Percentiles rank a stretch among this genome's conserved stretches.
Conservation (phyloP, 2,329 filamentous ascomycete species). For the Aureobasidium zeae region DNA sequence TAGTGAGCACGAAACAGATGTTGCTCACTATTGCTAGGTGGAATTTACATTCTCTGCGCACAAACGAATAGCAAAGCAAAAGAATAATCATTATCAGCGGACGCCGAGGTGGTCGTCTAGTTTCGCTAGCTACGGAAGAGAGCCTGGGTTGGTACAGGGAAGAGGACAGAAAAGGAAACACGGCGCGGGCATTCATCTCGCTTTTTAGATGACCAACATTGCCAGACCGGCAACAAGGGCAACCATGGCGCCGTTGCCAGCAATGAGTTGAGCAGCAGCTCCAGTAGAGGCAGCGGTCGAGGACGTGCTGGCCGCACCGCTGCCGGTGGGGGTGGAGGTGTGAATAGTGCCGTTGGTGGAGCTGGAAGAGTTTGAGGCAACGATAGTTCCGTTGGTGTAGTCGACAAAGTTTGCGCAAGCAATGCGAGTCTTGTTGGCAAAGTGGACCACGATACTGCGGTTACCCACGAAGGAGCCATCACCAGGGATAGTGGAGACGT, state of each 20-base stretch:
- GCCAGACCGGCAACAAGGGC: background rate
- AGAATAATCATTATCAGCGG: too few relatives aligned
- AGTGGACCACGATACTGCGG: slow-evolving; percentile 47
- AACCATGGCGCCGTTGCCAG: background rate
- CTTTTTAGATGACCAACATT: slow-evolving; percentile 1
- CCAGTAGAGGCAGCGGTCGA: slow-evolving; percentile 8
- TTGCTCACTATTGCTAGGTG: too few relatives aligned
- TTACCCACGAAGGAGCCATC: slow-evolving; percentile 44
- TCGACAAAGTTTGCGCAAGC: slow-evolving; percentile 37
- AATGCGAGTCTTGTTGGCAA: slow-evolving; percentile 44
- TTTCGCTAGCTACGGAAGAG: too few relatives aligned
- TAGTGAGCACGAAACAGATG: too few relatives aligned
- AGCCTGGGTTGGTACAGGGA: too few relatives aligned
- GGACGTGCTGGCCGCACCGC: slow-evolving; percentile 13
- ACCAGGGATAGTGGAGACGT: slow-evolving; percentile 36
- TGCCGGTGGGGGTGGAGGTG: slow-evolving; percentile 16
- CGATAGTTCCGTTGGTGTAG: slow-evolving; percentile 19
- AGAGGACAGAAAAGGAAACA: too few relatives aligned
- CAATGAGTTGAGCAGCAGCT: slow-evolving; percentile 4
- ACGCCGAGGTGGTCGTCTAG: too few relatives aligned
- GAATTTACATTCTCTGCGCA: too few relatives aligned
- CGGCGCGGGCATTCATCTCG: too few relatives aligned
- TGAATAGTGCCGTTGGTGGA: slow-evolving; percentile 17
- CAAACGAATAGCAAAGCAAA: too few relatives aligned
- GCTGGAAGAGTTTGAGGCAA: slow-evolving; percentile 15